Percentiles rank a stretch among this genome's conserved stretches.
These are phyloP conservation scores for Xylariaceae sp. DNA, from an alignment of 2,329 filamentous ascomycete species.

Conservation along the genomic window DNA sequence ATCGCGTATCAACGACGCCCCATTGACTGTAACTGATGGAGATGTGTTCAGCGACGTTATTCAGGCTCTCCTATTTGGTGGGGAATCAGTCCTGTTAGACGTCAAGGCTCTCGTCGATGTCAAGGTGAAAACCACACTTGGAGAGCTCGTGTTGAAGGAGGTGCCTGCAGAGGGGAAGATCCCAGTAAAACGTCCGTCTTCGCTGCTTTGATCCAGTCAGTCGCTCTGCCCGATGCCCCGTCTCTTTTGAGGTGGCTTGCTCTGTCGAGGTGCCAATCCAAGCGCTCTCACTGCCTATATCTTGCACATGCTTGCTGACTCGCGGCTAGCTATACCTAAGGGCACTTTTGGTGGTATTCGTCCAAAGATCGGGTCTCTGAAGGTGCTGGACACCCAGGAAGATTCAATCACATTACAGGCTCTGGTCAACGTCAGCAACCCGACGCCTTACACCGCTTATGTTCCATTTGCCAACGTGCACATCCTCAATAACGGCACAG, in stretches of 20 bases:
- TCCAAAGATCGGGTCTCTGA: slow-evolving; percentile 64
- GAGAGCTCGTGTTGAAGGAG: slow-evolving; percentile 69
- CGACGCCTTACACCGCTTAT: slow-evolving; percentile 73
- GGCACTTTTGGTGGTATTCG: slow-evolving; percentile 39
- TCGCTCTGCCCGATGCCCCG: slow-evolving; percentile 22
- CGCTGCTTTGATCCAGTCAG: slow-evolving; percentile 39
- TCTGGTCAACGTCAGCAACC: slow-evolving; percentile 78
- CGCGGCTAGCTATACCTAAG: slow-evolving; percentile 47
- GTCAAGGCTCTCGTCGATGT: slow-evolving; percentile 78
- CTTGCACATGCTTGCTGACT: slow-evolving; percentile 25
- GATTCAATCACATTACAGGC: slow-evolving; percentile 66
- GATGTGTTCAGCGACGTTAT: slow-evolving; percentile 74
- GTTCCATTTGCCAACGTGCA: slow-evolving; percentile 77
- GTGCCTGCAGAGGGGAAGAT: slow-evolving; percentile 82
- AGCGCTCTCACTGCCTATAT: slow-evolving; percentile 10
- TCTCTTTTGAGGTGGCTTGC: slow-evolving; percentile 14
- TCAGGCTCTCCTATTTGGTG: slow-evolving; percentile 71
- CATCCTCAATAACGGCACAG: slow-evolving; percentile 62
- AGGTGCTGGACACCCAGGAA: slow-evolving; percentile 63
- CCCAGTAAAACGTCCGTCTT: slow-evolving; percentile 86
- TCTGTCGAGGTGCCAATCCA: slow-evolving; percentile 12
- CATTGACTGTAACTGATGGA: slow-evolving; percentile 73
- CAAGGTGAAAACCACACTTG: slow-evolving; percentile 72
- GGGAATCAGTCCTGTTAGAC: slow-evolving; percentile 59
- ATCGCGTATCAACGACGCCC: slow-evolving; percentile 69